phyloP scores from a whole-genome alignment of 139 green algal genomes.

The Micromonas commoda region DNA sequence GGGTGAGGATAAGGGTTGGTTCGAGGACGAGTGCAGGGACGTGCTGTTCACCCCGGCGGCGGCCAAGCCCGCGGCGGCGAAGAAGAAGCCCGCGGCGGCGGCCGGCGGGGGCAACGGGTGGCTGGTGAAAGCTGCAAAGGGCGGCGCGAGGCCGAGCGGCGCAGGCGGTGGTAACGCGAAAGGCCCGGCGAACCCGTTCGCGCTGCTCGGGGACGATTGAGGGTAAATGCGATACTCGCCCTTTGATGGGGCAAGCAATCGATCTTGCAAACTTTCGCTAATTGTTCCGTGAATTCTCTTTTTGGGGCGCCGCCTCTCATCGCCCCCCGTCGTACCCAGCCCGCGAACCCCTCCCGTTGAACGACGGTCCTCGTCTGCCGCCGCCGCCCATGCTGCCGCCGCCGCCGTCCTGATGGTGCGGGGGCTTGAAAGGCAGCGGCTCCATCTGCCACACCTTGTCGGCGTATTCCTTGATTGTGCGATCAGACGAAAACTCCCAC shows the following conservation, averaged over 20 bases:
- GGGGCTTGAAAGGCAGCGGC: conserved; percentile 24
- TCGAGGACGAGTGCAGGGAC: conserved; percentile 19
- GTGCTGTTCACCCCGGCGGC: not conserved
- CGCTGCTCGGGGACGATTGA: conserved; percentile 19
- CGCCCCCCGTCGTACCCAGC: too few species aligned
- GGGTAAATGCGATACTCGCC: too few species aligned
- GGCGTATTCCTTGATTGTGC: conserved; percentile 92
- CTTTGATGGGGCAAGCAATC: not conserved
- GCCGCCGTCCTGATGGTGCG: not conserved
- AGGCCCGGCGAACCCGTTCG: conserved; percentile 7
- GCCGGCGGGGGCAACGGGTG: not conserved
- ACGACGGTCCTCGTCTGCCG: not conserved
- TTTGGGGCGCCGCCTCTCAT: too few species aligned
- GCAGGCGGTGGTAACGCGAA: not conserved
- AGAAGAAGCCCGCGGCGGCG: not conserved
- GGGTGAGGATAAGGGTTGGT: conserved; percentile 25
- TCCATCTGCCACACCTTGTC: conserved; percentile 47
- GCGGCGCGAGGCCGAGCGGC: not conserved
- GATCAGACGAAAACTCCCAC: conserved; percentile 90
- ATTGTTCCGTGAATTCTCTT: not conserved
- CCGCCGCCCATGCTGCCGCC: not conserved
- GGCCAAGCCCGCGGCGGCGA: not conserved
- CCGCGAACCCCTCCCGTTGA: too few species aligned
- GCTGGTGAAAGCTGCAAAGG: not conserved
- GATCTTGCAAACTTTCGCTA: not conserved